Evolutionary conservation across 139 green algal genomes (phyloP).

Genomic region (Nannochloris sp.): DNA sequence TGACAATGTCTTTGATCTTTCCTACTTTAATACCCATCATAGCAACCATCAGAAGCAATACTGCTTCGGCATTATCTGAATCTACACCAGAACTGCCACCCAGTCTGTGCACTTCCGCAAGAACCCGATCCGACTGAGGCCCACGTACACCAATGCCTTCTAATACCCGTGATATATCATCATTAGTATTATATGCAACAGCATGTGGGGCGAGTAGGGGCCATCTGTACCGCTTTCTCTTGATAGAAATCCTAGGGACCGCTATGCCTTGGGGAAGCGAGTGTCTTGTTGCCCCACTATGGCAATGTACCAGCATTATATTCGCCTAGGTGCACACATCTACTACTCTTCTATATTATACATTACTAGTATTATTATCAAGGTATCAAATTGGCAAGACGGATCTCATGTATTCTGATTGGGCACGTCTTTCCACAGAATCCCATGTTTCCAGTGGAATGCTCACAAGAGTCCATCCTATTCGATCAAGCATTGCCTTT

Average conservation of each 20-base stretch:
- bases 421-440: background rate
- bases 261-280: no score
- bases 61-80: background rate
- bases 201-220: no score
- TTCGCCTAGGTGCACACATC: no score
- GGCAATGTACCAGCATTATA: no score
- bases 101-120: slow-evolving; percentile 24
- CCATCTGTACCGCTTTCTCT: no score
- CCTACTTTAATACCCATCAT: background rate
- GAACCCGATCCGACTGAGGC: slow-evolving; percentile 25
- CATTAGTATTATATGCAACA: background rate
- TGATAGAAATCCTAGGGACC: no score
- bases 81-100: slow-evolving; percentile 42
- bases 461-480: slow-evolving; percentile 18
- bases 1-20: background rate
- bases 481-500: slow-evolving; percentile 6
- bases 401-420: background rate
- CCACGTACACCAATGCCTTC: background rate
- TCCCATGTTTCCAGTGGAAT: background rate
- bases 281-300: no score
- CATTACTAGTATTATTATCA: no score
- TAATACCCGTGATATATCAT: background rate
- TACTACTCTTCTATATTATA: no score
- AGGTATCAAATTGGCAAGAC: no score
- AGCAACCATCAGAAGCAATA: background rate